Evolutionary conservation across 345 rosid species (phyloP), one percentile per base, ranked within the genome.

Genomic region (Adansonia digitata): DNA sequence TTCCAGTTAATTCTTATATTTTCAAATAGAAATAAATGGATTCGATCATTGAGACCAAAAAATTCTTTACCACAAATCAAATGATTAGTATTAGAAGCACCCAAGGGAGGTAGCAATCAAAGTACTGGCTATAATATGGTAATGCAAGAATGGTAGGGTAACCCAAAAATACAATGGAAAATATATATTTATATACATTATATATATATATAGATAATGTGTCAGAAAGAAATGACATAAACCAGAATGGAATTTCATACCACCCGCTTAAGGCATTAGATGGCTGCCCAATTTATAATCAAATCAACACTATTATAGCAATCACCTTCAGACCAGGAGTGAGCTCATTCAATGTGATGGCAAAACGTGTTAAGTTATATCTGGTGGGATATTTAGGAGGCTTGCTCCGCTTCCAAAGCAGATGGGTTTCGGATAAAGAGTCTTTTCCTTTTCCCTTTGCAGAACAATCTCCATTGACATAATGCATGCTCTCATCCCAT

Each of bases 401-500:
- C 67, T 80, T 90, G 90, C 85, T 89, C 68, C 91, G 81, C 79
- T 84, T 89, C 99, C 99, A 96, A 10, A 96, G 92, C 68, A 85
- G 81, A 59, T 45, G 89, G 70, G 94, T 79, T 67, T 87, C 93
- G 48, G 90, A 81, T 59, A 84, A 72, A 65, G 91, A 84, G 45
- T 90, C 97, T 4, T 78, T 76, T 78, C 87, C 83, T 79, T 93
- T 93, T 64, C 88, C 97, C 64, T 86, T 96, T 45, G 83, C 91
- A 37, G 97, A 85, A 79, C 80, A 82, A 57, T 93, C 98, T 78
- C 97, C 97, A 42, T 51, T 82, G 52, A 88, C 83, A 76, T 84
- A 96, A 80, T 89, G 89, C 88, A 96, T 86, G 76, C 95, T 92
- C 80, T 93, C 98, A 74, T 96, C 99, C 99, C 99, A 96, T 87